Percentiles rank a stretch among this genome's conserved stretches.
phyloP scores from a whole-genome alignment of 83 land plant genomes.

The Isoetes engelmannii region DNA sequence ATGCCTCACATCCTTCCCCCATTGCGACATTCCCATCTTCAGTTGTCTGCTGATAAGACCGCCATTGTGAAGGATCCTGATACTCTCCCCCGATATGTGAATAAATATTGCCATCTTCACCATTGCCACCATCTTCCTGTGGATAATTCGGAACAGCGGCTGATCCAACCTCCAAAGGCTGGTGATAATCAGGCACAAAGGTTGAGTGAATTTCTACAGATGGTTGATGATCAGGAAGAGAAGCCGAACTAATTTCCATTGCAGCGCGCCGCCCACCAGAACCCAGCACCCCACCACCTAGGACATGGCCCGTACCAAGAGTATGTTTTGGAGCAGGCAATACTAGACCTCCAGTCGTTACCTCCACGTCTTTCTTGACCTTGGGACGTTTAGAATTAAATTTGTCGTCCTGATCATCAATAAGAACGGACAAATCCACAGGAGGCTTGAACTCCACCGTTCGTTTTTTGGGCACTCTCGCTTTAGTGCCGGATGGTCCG shows the following conservation, averaged over 20 bases:
- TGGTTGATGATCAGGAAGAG: background rate
- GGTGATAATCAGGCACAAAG: background rate
- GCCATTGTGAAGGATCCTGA: constrained; percentile 11
- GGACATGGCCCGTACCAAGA: constrained; percentile 18
- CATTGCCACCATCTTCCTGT: background rate
- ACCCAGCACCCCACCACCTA: constrained; percentile 15
- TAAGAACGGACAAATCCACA: constrained; percentile 19
- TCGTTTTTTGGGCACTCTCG: constrained; percentile 9
- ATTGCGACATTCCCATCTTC: background rate
- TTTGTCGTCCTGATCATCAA: constrained; percentile 21
- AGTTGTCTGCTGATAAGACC: background rate
- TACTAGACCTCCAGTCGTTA: constrained; percentile 8
- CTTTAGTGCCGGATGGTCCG: background rate
- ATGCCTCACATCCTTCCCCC: constrained; percentile 2
- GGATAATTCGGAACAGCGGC: background rate
- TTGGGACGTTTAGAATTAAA: constrained; percentile 5
- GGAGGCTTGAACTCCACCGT: constrained; percentile 30
- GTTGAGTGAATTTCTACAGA: background rate
- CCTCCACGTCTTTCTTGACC: background rate
- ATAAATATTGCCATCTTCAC: constrained; percentile 1
- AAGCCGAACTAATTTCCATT: constrained; percentile 11
- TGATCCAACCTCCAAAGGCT: background rate
- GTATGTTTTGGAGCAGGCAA: constrained; percentile 38
- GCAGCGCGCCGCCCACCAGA: constrained; percentile 26
- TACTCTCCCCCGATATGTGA: constrained; percentile 8